These are phyloP conservation scores for Stephanodiscus minutulus DNA, from an alignment of 108 stramenopile genomes.

Conservation along the genomic window DNA sequence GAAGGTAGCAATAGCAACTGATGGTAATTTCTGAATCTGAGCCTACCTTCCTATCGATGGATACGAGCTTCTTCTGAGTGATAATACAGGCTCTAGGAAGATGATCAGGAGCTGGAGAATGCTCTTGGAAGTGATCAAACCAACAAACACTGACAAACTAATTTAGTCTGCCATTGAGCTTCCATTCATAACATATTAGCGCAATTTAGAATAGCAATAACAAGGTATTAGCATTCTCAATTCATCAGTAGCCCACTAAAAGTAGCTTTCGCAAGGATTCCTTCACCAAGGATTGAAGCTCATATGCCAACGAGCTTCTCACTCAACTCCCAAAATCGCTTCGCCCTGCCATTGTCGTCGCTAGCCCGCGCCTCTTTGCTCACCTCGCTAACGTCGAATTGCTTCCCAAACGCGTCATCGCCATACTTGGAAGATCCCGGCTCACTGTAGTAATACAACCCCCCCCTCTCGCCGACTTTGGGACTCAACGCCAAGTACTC, in stretches of 20 bases:
- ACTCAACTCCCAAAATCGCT: slow-evolving; percentile 71
- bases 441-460: slow-evolving; percentile 58
- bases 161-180: too few species aligned
- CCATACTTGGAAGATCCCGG: slow-evolving; percentile 83
- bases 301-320: slow-evolving; percentile 66
- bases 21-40: too few species aligned
- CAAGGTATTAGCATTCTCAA: too few species aligned
- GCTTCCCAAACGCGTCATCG: slow-evolving; percentile 74
- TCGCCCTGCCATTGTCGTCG: slow-evolving; percentile 67
- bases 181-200: too few species aligned
- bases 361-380: slow-evolving; percentile 67
- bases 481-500: slow-evolving; percentile 69
- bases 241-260: too few species aligned
- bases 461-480: slow-evolving; percentile 51
- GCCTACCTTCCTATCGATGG: too few species aligned
- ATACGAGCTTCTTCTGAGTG: too few species aligned
- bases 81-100: too few species aligned
- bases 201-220: not conserved
- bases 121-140: too few species aligned
- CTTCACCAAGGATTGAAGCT: not conserved
- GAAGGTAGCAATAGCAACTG: too few species aligned
- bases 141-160: too few species aligned
- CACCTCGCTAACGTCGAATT: slow-evolving; percentile 55
- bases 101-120: too few species aligned
- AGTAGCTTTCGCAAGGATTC: not conserved